Conservation (phyloP, 2,329 filamentous ascomycete genomes). For the Diaporthe destruens region DNA sequence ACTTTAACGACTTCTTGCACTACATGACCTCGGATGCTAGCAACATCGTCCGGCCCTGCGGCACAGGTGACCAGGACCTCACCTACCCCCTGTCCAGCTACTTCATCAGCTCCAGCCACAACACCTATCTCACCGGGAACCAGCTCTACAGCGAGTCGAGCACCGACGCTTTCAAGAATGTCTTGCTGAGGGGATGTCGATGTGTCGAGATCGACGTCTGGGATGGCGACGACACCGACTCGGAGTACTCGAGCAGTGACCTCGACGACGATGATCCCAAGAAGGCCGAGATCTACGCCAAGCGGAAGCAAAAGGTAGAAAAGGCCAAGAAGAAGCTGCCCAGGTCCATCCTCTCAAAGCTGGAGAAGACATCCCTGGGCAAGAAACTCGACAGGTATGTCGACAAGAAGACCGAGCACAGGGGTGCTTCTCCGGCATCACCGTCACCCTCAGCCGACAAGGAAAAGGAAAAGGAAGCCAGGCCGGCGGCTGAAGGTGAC, state of each 20-base stretch:
- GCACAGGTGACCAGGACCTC: slow-evolving; percentile 60
- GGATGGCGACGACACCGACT: slow-evolving; percentile 84
- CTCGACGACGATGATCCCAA: slow-evolving; percentile 66
- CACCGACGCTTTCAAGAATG: slow-evolving; percentile 87
- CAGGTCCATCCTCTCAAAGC: slow-evolving; percentile 56
- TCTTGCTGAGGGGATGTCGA: slow-evolving; percentile 85
- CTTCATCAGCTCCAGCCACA: slow-evolving; percentile 94
- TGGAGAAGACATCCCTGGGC: slow-evolving; percentile 63
- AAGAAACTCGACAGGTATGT: slow-evolving; percentile 56
- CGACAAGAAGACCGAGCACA: slow-evolving; percentile 46
- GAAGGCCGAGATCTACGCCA: slow-evolving; percentile 63
- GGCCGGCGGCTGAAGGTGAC: slow-evolving; percentile 11
- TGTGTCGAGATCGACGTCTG: slow-evolving; percentile 97
- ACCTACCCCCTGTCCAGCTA: slow-evolving; percentile 89
- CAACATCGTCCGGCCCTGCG: slow-evolving; percentile 55
- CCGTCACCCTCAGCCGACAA: neutral
- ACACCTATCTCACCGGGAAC: slow-evolving; percentile 91
- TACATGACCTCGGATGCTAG: slow-evolving; percentile 68
- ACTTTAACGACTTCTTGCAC: slow-evolving; percentile 62
- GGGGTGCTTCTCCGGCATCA: neutral
- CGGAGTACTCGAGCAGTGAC: slow-evolving; percentile 69
- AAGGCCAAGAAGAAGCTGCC: slow-evolving; percentile 72
- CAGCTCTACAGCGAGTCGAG: slow-evolving; percentile 90
- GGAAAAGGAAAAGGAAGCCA: neutral
- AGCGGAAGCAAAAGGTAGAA: slow-evolving; percentile 71